These are phyloP conservation scores for Comarum palustre DNA, from an alignment of 306 rosid genomes.

Conservation along the genomic window DNA sequence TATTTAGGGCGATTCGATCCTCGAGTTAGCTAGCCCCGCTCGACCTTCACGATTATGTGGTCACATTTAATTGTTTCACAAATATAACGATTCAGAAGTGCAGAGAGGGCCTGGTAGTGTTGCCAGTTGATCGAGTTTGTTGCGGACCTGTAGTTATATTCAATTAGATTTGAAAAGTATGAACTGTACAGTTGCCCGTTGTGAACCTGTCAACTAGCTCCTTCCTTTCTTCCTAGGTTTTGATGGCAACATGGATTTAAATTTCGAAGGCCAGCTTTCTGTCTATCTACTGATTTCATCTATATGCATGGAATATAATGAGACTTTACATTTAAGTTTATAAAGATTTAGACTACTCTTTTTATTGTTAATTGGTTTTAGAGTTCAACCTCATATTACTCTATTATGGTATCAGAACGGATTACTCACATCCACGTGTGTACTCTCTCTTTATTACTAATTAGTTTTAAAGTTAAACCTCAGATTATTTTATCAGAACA, in stretches of 20 bases:
- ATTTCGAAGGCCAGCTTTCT: neutral
- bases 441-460: too few relatives aligned
- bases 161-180: neutral
- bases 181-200: neutral
- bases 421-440: too few relatives aligned
- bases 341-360: too few relatives aligned
- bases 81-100: neutral
- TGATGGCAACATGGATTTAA: neutral
- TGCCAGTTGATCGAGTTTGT: neutral
- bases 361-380: too few relatives aligned
- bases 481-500: too few relatives aligned
- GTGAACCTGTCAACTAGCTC: neutral
- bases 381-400: too few relatives aligned
- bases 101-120: neutral
- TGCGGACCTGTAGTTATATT: neutral
- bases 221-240: neutral
- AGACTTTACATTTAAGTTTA: too few relatives aligned
- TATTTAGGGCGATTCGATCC: neutral
- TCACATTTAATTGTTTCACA: constrained; percentile 8
- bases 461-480: too few relatives aligned
- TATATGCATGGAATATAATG: too few relatives aligned
- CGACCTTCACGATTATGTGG: neutral
- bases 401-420: too few relatives aligned
- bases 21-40: neutral
- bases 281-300: neutral